Conservation (phyloP, 495 filamentous ascomycete genomes). For the Paragyromitra xinjiangensis region DNA sequence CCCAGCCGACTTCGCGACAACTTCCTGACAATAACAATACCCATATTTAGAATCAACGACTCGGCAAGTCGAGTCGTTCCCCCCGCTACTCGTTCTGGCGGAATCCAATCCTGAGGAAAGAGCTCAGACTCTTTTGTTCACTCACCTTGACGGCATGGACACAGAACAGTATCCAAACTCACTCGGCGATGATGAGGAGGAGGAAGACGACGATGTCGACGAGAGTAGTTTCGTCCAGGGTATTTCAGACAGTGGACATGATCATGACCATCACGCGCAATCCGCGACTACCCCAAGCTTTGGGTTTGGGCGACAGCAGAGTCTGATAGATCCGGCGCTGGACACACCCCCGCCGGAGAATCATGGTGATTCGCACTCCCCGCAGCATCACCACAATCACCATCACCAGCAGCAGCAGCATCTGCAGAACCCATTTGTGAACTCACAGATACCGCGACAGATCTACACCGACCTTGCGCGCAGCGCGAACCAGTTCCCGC, state of each 20-base stretch:
- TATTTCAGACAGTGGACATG: slow-evolving; percentile 44
- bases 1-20: slow-evolving; percentile 36
- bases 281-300: slow-evolving; percentile 42
- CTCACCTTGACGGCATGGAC: slow-evolving; percentile 56
- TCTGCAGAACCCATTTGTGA: slow-evolving; percentile 44
- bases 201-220: slow-evolving; percentile 52
- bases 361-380: slow-evolving; percentile 37
- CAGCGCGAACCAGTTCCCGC: slow-evolving; percentile 53
- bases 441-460: slow-evolving; percentile 47
- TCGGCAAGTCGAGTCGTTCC: slow-evolving; percentile 42
- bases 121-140: slow-evolving; percentile 56
- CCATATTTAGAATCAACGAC: slow-evolving; percentile 50
- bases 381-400: slow-evolving; percentile 42
- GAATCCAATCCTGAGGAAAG: slow-evolving; percentile 55
- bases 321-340: slow-evolving; percentile 56
- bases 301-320: slow-evolving; percentile 47
- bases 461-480: slow-evolving; percentile 56
- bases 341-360: slow-evolving; percentile 51
- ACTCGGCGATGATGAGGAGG: slow-evolving; percentile 52
- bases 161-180: slow-evolving; percentile 55
- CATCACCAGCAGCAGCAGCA: slow-evolving; percentile 46
- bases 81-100: slow-evolving; percentile 50
- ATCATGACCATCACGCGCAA: slow-evolving; percentile 49
- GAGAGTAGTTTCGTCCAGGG: slow-evolving; percentile 50
- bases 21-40: slow-evolving; percentile 42